These are phyloP conservation scores for Crucihimalaya himalaica DNA, from an alignment of 345 rosid genomes.

Conservation along the genomic window DNA sequence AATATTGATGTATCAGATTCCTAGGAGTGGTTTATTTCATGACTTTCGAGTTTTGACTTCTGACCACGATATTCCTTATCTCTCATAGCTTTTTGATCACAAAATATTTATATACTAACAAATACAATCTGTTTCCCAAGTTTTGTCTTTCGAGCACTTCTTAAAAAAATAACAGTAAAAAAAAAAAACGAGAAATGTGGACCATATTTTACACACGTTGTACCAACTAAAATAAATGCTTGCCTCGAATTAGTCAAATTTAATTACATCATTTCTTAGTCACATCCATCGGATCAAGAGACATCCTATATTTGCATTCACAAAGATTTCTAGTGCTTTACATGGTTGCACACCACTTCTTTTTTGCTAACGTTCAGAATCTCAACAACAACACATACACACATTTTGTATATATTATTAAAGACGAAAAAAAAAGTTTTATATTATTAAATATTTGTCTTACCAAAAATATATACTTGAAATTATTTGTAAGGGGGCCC, in stretches of 20 bases:
- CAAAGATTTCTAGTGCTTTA: constrained; percentile 22
- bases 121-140: not conserved
- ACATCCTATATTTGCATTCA: constrained; percentile 26
- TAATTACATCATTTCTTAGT: constrained; percentile 30
- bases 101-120: not conserved
- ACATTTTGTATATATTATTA: not conserved
- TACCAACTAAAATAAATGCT: constrained; percentile 34
- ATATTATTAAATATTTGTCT: not conserved
- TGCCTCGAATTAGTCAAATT: constrained; percentile 30
- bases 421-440: no score
- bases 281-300: constrained; percentile 36
- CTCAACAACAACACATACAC: constrained; percentile 9
- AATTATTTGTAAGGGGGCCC: not conserved
- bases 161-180: not conserved
- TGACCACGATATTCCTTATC: not conserved
- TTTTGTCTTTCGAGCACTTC: constrained; percentile 6
- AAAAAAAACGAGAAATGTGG: constrained; percentile 27
- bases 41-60: constrained; percentile 17
- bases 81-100: not conserved
- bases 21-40: not conserved
- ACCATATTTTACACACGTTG: constrained; percentile 34
- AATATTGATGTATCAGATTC: not conserved
- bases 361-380: constrained; percentile 2
- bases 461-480: not conserved
- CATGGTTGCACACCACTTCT: constrained; percentile 28